These are phyloP conservation scores for Inonotus obliquus DNA, from an alignment of 1,284 basidiomycete species.

Conservation along the genomic window DNA sequence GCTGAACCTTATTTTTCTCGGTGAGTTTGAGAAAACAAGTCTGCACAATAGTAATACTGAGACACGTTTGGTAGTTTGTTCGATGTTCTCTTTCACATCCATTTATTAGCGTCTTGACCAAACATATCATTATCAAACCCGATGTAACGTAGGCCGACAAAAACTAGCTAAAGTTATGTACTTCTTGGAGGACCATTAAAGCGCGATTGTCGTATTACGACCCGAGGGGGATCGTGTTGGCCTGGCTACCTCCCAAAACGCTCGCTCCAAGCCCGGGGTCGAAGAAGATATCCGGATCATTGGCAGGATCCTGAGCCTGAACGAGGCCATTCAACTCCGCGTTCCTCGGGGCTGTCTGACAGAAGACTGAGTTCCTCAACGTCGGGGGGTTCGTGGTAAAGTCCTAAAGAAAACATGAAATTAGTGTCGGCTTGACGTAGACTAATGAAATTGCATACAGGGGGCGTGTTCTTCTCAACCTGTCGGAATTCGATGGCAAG, in stretches of 20 bases:
- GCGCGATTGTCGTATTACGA: too few relatives aligned
- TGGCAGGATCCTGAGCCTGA: conserved; percentile 39
- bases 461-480: conserved; percentile 60
- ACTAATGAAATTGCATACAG: conserved; percentile 30
- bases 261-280: conserved; percentile 43
- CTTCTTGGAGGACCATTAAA: too few relatives aligned
- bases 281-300: conserved; percentile 46
- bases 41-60: too few relatives aligned
- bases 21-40: not conserved
- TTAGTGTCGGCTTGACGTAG: not conserved
- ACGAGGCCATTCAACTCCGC: conserved; percentile 35
- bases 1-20: too few relatives aligned
- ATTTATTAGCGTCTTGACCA: too few relatives aligned
- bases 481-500: conserved; percentile 54
- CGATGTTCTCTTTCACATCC: too few relatives aligned
- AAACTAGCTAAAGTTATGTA: too few relatives aligned
- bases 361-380: conserved; percentile 38
- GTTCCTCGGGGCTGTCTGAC: conserved; percentile 37
- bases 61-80: too few relatives aligned
- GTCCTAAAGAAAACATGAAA: conserved; percentile 34
- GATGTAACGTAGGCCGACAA: too few relatives aligned
- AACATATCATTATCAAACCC: too few relatives aligned
- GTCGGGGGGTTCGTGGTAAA: conserved; percentile 48
- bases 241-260: conserved; percentile 44
- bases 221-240: conserved; percentile 50